These are phyloP conservation scores for Cymbopogon flexuosus DNA, from an alignment of 202 grass and related monocot genomes.

Conservation along the genomic window DNA sequence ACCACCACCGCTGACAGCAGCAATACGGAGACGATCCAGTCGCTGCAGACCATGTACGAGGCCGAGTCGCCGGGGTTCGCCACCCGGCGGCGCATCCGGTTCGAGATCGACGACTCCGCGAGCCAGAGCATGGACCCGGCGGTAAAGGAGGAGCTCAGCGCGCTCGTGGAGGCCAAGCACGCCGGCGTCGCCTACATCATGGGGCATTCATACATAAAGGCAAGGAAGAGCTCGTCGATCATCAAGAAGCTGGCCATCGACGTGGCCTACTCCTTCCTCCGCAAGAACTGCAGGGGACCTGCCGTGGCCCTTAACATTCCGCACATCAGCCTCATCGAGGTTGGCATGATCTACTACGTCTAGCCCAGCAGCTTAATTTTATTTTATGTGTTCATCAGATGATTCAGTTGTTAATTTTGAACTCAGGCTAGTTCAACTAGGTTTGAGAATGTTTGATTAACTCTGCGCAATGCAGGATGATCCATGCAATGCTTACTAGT, in stretches of 20 bases:
- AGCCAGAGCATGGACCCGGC: conserved; percentile 25
- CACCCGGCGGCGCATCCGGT: conserved; percentile 33
- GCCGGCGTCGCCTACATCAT: conserved; percentile 72
- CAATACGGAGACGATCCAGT: conserved; percentile 48
- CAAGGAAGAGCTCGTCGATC: conserved; percentile 53
- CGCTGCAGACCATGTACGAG: conserved; percentile 57
- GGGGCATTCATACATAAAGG: conserved; percentile 68
- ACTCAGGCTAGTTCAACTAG: background rate
- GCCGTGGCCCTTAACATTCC: conserved; percentile 58
- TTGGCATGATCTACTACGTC: conserved; percentile 87
- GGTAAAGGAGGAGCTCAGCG: conserved; percentile 38
- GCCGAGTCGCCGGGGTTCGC: conserved; percentile 43
- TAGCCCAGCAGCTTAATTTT: conserved; percentile 19
- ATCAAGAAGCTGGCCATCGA: conserved; percentile 64
- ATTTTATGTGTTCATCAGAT: background rate
- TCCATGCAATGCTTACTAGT: too few species aligned
- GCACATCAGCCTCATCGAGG: conserved; percentile 71
- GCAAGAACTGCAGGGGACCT: conserved; percentile 68
- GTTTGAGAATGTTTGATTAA: background rate
- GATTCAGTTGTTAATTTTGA: background rate
- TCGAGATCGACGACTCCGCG: conserved; percentile 37
- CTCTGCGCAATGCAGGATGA: background rate
- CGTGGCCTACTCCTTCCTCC: conserved; percentile 57
- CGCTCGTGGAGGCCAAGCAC: conserved; percentile 51
- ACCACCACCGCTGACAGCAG: background rate